Percentiles rank a stretch among this genome's conserved stretches.
Evolutionary conservation across 257 asterid genomes (phyloP).

Genomic region (Handroanthus guayacan): DNA sequence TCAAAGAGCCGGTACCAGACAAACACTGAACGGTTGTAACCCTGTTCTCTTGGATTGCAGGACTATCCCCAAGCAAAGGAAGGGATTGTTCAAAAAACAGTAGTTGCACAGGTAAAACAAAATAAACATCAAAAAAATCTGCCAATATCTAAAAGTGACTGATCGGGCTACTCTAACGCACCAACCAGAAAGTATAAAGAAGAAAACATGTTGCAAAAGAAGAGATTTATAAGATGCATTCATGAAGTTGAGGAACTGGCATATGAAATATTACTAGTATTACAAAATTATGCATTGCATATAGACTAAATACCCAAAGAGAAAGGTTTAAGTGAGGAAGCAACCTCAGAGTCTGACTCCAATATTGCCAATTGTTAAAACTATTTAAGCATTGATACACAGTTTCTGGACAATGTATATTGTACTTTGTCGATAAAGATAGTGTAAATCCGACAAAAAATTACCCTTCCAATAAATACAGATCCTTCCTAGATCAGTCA

Average conservation of each 20-base stretch:
- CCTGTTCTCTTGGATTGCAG: constrained; percentile 71
- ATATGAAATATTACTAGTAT: background rate
- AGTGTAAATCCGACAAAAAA: background rate
- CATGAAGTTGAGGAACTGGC: background rate
- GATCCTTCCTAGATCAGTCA: background rate
- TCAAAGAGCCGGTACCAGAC: constrained; percentile 90
- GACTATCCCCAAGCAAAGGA: constrained; percentile 48
- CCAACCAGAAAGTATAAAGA: background rate
- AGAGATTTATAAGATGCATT: constrained; percentile 5
- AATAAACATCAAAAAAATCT: background rate
- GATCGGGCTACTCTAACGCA: no score
- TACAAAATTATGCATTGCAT: background rate
- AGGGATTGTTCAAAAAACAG: constrained; percentile 1
- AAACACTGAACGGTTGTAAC: constrained; percentile 78
- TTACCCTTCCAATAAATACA: background rate
- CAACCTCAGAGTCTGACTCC: no score
- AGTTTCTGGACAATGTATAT: background rate
- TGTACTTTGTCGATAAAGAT: constrained; percentile 12
- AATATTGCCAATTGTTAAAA: background rate
- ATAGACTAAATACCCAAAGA: background rate
- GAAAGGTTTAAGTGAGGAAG: no score
- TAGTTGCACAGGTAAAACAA: background rate
- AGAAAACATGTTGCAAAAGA: background rate
- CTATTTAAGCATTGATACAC: background rate
- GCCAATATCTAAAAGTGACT: no score